Conservation (phyloP, 2,329 filamentous ascomycete genomes). For the Cladophialophora carrionii region DNA sequence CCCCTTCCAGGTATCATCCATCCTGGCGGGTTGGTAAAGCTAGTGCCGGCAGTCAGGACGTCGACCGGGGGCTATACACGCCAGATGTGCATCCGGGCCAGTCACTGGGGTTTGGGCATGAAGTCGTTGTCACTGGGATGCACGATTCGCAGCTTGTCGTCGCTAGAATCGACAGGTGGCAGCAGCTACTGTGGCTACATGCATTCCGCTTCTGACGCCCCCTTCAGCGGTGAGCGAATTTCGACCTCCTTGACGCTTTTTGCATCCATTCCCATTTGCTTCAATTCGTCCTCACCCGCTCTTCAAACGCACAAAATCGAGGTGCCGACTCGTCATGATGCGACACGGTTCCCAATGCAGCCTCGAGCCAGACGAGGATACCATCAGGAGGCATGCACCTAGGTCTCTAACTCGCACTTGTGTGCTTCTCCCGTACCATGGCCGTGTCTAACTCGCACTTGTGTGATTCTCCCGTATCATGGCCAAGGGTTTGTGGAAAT, state of each 20-base stretch:
- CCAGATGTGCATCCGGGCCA: constrained; percentile 19
- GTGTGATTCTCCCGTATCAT: not conserved
- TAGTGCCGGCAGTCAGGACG: constrained; percentile 3
- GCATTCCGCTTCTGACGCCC: not conserved
- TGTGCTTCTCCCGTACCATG: not conserved
- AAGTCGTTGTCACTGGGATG: not conserved
- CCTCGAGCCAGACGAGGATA: not conserved
- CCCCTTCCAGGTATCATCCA: not conserved
- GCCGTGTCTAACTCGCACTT: constrained; percentile 1
- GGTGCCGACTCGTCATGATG: not conserved
- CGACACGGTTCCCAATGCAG: not conserved
- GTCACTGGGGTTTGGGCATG: constrained; percentile 27
- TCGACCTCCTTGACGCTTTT: constrained; percentile 3
- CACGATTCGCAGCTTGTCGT: constrained; percentile 8
- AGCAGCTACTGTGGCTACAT: constrained; percentile 14
- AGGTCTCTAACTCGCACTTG: constrained; percentile 3
- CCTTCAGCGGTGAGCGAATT: constrained; percentile 4
- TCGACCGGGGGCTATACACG: constrained; percentile 5
- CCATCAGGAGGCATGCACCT: constrained; percentile 9
- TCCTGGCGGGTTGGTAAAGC: constrained; percentile 1
- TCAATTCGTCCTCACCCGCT: not conserved
- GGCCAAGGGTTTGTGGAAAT: not conserved
- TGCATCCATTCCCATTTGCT: not conserved
- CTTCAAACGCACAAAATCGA: not conserved
- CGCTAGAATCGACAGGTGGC: constrained; percentile 10